Evolutionary conservation across 2,329 filamentous ascomycete species (phyloP), one percentile per base, ranked within the genome.

Genomic region (Sordariomycetes sp.): DNA sequence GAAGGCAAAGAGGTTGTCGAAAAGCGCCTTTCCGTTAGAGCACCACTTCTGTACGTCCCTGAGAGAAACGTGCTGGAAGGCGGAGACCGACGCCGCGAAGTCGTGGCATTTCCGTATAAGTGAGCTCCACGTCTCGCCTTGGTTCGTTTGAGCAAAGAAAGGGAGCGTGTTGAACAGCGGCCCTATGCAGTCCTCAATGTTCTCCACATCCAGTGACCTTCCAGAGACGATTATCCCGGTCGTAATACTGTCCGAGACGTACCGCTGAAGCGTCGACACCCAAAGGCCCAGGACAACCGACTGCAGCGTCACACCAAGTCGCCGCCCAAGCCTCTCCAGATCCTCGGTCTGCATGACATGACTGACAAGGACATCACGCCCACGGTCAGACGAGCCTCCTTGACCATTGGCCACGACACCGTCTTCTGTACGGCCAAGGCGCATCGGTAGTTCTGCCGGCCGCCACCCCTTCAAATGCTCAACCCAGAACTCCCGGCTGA

Each of bases 151-250:
- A 37, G 84, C 71, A 58, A 81, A 78, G 67, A 88, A 90, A 0
- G 92, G 90, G 1, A 97, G 74, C 0, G 91, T 96, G 67, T 97
- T 97, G 78, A 97, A 96, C 22, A 97, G 73, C 0, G 93, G 92
- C 0, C 92, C 93, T 50, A 94, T 80, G 1, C 89, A 81, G 24
- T 76, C 67, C 53, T 91, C 87, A 1, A 85, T 79, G 1, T 76
- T 76, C 8, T 86, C 78, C 14, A 90, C 72, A 51, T 88, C 81
- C 4, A 95, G 80, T 0, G 84, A 81, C 60, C 92, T 80, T 1
- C 92, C 93, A 7, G 91, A 94, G 0, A 89, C 79, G 14, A 97
- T 79, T 22, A 95, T 74, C 1, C 93, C 93, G 16, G 92, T 75
- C 0, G 82, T 81, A 1, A 80, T 71, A 7, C 76, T 70, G 18